These are phyloP conservation scores for Celoporthe dispersa DNA, from an alignment of 2,329 filamentous ascomycete genomes.

Conservation along the genomic window DNA sequence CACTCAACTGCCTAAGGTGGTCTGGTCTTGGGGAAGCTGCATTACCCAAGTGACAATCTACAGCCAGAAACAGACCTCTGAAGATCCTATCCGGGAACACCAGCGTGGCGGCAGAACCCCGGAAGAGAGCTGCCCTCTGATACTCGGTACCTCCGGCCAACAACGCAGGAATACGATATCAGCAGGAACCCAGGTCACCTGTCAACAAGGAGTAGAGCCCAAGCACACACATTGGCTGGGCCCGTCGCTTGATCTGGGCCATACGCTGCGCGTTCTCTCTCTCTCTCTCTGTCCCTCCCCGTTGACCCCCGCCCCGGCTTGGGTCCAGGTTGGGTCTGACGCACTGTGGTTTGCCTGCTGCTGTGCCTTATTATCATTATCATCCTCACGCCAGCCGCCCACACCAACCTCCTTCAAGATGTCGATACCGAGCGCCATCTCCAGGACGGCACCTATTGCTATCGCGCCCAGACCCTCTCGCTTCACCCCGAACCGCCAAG, in stretches of 20 bases:
- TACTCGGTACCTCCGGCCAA: conserved; percentile 19
- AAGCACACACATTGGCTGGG: background rate
- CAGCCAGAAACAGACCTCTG: conserved; percentile 14
- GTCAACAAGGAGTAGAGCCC: background rate
- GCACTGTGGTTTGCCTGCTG: conserved; percentile 1
- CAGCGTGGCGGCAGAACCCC: conserved; percentile 17
- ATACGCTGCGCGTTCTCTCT: background rate
- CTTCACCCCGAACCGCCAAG: conserved; percentile 50
- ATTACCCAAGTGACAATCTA: conserved; percentile 21
- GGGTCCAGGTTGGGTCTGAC: background rate
- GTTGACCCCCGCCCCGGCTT: background rate
- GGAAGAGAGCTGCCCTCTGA: conserved; percentile 13
- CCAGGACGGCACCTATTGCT: conserved; percentile 67
- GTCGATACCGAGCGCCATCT: conserved; percentile 58
- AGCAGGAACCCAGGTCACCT: background rate
- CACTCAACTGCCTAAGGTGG: conserved; percentile 29
- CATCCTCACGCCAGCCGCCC: conserved; percentile 1
- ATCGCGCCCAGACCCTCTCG: conserved; percentile 65
- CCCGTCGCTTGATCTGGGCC: background rate
- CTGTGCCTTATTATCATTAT: background rate
- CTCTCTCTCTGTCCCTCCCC: no score
- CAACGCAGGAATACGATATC: conserved; percentile 12
- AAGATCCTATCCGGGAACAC: conserved; percentile 26
- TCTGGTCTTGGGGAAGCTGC: conserved; percentile 19
- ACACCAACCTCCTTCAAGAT: conserved; percentile 44